Evolutionary conservation across 257 asterid genomes (phyloP), one percentile per base, ranked within the genome.

Genomic region (Lithospermum erythrorhizon): DNA sequence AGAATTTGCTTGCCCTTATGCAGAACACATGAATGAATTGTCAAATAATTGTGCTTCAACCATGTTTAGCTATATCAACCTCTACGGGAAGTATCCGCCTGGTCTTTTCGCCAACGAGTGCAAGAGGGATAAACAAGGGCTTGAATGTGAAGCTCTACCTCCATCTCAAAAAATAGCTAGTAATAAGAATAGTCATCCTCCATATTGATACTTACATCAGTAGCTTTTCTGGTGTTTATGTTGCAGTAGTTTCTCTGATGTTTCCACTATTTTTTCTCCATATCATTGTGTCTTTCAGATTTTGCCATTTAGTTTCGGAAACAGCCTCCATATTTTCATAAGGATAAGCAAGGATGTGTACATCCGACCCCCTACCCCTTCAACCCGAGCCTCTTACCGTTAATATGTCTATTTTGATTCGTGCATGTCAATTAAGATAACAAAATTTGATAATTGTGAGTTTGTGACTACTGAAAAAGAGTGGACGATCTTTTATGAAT

Each of bases 61-160:
- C 54, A 89, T 89, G 97, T 89, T 86, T 84, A 81, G 91, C 73
- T 89, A 89, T 61, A 89, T 89, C 61, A 81, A 84, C 73, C 82
- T 84, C 52, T 62, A 74, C 11, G 97, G 95, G 47, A 79, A 81
- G 69, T 89, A 89, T 58, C 94, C 97, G 4, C 85, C 89, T 0
- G 95, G 94, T 24, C 76, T 84, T 41, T 84, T 89, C 17, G 73
- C 94, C 55, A 82, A 78, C 3, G 76, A 62, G 70, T 89, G 97
- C 75, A 51, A 45, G 19, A 91, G 68, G 10, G 80, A 59, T 3
- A 70, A 68, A 58, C 0, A 6, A 0, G 95, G 97, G 27, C 85
- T 89, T 3, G 75, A 8, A 27, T 89, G 95, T 70, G 70, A 80
- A 56, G 82, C 84, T 9, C 56, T 6, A 24, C 6, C 77, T 32